Evolutionary conservation across 441 rosid genomes (phyloP).

Genomic region (Isatis lusitanica): DNA sequence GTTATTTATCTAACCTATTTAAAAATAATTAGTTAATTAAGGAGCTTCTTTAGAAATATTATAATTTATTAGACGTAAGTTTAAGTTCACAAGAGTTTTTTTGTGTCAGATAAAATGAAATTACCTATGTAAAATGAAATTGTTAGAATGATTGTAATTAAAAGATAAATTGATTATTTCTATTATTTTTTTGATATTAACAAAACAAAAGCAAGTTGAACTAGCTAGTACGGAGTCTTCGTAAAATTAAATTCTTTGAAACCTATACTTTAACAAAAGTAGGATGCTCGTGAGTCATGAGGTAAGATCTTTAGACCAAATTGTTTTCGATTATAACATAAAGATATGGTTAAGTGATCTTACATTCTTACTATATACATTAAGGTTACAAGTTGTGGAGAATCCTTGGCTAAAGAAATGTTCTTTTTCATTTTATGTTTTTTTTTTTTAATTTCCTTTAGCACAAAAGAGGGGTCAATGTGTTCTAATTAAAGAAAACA

Average conservation of each 20-base stretch:
- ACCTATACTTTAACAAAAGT: conserved; percentile 30
- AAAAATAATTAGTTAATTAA: no score
- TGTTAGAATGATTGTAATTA: no score
- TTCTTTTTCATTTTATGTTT: neutral
- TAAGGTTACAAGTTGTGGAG: conserved; percentile 25
- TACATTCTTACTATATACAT: conserved; percentile 7
- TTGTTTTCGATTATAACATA: conserved; percentile 19
- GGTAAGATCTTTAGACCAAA: conserved; percentile 29
- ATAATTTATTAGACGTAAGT: neutral
- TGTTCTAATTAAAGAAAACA: conserved; percentile 35
- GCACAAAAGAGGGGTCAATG: conserved; percentile 28
- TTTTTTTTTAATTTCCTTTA: conserved; percentile 10
- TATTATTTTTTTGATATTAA: no score
- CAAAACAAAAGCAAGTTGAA: conserved; percentile 6
- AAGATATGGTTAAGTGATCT: conserved; percentile 12
- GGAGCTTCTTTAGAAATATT: neutral
- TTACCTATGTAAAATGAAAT: neutral
- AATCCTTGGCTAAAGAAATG: conserved; percentile 29
- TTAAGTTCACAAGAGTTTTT: neutral
- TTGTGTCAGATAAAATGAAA: neutral
- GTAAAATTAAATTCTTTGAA: conserved; percentile 23
- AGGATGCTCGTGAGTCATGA: conserved; percentile 35
- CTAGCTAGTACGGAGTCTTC: conserved; percentile 27
- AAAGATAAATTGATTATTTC: no score
- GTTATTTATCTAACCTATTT: neutral